These are phyloP conservation scores for Asterophora lycoperdoides DNA, from an alignment of 768 basidiomycete genomes.

Conservation along the genomic window DNA sequence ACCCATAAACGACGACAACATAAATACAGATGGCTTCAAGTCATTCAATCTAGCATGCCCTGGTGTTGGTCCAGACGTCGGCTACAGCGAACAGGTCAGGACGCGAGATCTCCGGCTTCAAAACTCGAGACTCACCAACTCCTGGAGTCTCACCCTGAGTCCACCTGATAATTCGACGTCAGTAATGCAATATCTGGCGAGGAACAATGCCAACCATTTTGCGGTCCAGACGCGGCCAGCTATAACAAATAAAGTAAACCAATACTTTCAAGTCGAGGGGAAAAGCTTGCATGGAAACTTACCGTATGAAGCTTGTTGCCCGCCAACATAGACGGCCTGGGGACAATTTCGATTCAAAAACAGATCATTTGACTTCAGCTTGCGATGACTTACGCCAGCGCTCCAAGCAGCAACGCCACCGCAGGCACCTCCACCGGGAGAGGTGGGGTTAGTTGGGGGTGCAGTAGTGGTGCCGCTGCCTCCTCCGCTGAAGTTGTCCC, in stretches of 20 bases:
- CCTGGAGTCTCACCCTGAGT: slow-evolving; percentile 55
- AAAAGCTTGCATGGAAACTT: slow-evolving; percentile 11
- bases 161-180: slow-evolving; percentile 32
- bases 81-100: slow-evolving; percentile 25
- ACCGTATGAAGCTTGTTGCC: slow-evolving; percentile 44
- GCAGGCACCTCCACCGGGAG: slow-evolving; percentile 34
- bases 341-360: neutral
- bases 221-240: slow-evolving; percentile 55
- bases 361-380: too few species aligned
- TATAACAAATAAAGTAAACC: slow-evolving; percentile 15
- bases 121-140: slow-evolving; percentile 33
- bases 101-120: neutral
- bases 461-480: slow-evolving; percentile 21
- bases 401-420: slow-evolving; percentile 46
- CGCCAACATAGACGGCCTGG: slow-evolving; percentile 43
- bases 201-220: slow-evolving; percentile 35
- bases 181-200: neutral
- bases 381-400: slow-evolving; percentile 28
- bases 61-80: slow-evolving; percentile 51
- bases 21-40: neutral
- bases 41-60: slow-evolving; percentile 34
- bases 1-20: neutral
- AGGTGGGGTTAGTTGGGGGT: slow-evolving; percentile 22
- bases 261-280: too few species aligned
- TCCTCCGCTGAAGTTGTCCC: slow-evolving; percentile 48